phyloP scores from a whole-genome alignment of 2,329 filamentous ascomycete species.

The Samsoniella hepiali region DNA sequence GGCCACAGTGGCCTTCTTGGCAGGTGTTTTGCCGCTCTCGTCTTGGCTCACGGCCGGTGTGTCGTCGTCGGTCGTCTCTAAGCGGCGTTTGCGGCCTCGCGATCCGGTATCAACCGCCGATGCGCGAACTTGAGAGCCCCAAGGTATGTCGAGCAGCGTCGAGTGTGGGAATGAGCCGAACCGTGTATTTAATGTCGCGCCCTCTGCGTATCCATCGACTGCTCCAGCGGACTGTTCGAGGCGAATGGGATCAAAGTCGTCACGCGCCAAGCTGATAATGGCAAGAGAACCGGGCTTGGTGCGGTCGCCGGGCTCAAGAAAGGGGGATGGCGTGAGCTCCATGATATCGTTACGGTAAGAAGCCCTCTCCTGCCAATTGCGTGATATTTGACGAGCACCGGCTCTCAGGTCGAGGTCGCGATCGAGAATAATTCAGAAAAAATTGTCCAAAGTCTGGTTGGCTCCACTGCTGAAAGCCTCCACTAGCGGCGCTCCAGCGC shows the following conservation, averaged over 20 bases:
- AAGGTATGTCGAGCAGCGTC: conserved; percentile 72
- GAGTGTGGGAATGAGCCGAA: conserved; percentile 88
- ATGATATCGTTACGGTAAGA: conserved; percentile 27
- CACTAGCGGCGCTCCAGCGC: not conserved
- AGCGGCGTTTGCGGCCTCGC: conserved; percentile 68
- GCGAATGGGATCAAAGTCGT: conserved; percentile 75
- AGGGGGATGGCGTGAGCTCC: conserved; percentile 61
- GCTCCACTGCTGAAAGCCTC: conserved; percentile 11
- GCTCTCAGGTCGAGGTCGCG: not conserved
- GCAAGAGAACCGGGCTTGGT: conserved; percentile 68
- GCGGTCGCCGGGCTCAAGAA: conserved; percentile 65
- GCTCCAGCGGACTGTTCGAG: conserved; percentile 60
- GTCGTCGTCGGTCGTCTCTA: conserved; percentile 42
- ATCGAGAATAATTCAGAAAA: conserved; percentile 11
- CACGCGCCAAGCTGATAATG: conserved; percentile 83
- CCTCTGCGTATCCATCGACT: conserved; percentile 70
- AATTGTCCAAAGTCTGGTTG: not conserved
- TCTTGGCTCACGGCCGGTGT: conserved; percentile 29
- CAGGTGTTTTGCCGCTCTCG: conserved; percentile 35
- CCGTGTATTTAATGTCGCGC: conserved; percentile 81
- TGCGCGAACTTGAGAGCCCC: conserved; percentile 89
- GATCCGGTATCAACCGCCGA: conserved; percentile 89
- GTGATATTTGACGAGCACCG: not conserved
- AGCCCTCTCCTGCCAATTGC: not conserved
- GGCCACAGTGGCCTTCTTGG: conserved; percentile 52